Evolutionary conservation across 345 rosid species (phyloP).

Genomic region (Gynandropsis gynandra): DNA sequence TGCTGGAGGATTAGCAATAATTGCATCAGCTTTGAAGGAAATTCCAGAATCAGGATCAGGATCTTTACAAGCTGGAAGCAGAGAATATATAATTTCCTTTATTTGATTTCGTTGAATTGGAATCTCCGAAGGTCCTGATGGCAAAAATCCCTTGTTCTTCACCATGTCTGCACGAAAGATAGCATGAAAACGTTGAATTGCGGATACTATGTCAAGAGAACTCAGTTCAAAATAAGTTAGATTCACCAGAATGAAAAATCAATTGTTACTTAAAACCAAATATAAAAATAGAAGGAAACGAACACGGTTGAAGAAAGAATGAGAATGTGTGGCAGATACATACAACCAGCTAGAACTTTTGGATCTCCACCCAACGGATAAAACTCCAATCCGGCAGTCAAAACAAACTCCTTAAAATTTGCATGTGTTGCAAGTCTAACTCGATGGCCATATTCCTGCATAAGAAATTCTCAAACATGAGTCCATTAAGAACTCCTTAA

Average conservation of each 20-base stretch:
- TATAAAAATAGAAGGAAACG: neutral
- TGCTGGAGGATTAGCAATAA: conserved; percentile 98
- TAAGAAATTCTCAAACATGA: conserved; percentile 7
- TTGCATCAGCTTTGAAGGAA: conserved; percentile 89
- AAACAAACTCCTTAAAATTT: conserved; percentile 95
- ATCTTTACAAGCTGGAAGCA: conserved; percentile 90
- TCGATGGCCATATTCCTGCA: conserved; percentile 99
- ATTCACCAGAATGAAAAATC: neutral
- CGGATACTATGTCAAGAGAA: neutral
- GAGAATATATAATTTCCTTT: conserved; percentile 73
- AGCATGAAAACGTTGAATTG: conserved; percentile 19
- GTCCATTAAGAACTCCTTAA: neutral
- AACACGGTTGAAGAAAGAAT: conserved; percentile 10
- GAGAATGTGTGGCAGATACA: conserved; percentile 33
- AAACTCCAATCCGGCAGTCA: conserved; percentile 97
- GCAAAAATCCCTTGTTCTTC: conserved; percentile 95
- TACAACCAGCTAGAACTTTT: conserved; percentile 93
- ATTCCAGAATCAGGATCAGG: conserved; percentile 84
- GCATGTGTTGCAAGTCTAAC: conserved; percentile 98
- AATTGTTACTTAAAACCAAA: neutral
- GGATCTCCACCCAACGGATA: conserved; percentile 98
- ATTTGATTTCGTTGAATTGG: conserved; percentile 82
- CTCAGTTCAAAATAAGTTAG: neutral
- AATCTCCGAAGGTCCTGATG: conserved; percentile 96
- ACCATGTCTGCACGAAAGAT: conserved; percentile 77